These are phyloP conservation scores for Pyrrhoderma lamaoense DNA, from an alignment of 1,284 basidiomycete species.

Conservation along the genomic window DNA sequence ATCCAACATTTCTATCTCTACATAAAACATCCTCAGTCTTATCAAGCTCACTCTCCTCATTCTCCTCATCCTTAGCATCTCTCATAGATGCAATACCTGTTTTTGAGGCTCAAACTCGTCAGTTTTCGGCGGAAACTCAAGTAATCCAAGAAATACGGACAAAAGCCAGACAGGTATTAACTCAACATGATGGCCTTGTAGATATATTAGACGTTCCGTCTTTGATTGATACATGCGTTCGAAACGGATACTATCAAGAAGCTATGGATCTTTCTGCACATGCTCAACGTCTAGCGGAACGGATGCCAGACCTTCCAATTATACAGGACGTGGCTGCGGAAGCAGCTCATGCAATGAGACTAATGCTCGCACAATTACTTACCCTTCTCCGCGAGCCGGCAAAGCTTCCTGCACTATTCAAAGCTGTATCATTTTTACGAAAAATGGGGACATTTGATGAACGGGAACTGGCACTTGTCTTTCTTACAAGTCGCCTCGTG, in stretches of 20 bases:
- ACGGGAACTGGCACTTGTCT: constrained; percentile 58
- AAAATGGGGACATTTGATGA: constrained; percentile 64
- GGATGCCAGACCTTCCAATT: constrained; percentile 37
- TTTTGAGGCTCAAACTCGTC: constrained; percentile 60
- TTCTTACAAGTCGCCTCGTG: constrained; percentile 54
- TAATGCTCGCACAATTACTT: constrained; percentile 74
- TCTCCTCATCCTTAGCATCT: constrained; percentile 60
- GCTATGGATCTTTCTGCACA: constrained; percentile 78
- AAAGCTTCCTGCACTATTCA: constrained; percentile 86
- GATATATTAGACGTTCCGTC: constrained; percentile 87
- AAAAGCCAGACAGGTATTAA: constrained; percentile 73
- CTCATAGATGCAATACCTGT: constrained; percentile 66
- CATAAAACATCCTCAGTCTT: constrained; percentile 70
- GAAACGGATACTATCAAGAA: constrained; percentile 87
- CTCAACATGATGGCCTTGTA: constrained; percentile 85
- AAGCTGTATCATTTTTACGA: constrained; percentile 78
- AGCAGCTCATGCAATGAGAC: constrained; percentile 65
- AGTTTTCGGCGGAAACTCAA: constrained; percentile 53
- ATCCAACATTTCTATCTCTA: constrained; percentile 80
- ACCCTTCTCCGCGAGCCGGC: constrained; percentile 74
- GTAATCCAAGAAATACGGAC: constrained; percentile 58
- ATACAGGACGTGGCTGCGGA: constrained; percentile 59
- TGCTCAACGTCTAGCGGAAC: constrained; percentile 39
- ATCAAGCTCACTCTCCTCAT: constrained; percentile 49
- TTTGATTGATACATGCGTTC: constrained; percentile 85